A percentile compares a stretch with the other conserved stretches of the same genome.
Conservation (phyloP, 2,329 filamentous ascomycete genomes). For the Fusarium concolor region DNA sequence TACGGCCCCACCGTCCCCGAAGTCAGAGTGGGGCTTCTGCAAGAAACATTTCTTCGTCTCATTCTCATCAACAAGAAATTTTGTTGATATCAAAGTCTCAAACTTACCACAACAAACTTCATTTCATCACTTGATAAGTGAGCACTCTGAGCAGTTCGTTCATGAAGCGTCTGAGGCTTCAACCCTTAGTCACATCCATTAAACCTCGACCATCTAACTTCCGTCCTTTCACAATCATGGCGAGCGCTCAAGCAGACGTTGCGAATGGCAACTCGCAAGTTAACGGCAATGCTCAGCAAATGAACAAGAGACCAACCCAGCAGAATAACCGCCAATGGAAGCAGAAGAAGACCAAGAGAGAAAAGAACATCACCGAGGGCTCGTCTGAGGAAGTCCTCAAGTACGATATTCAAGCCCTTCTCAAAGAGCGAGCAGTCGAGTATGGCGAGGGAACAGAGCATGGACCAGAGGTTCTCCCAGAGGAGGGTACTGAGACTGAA, state of each 20-base stretch:
- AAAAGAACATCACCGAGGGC: constrained; percentile 70
- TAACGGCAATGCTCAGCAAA: no score
- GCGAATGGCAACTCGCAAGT: constrained; percentile 18
- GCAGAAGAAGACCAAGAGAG: constrained; percentile 67
- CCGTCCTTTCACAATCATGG: constrained; percentile 43
- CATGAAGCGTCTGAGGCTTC: constrained; percentile 41
- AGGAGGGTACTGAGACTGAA: constrained; percentile 79
- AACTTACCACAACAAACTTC: background rate
- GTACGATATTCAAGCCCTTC: constrained; percentile 69
- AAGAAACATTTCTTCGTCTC: constrained; percentile 42
- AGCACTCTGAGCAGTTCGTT: background rate
- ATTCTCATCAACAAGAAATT: constrained; percentile 24
- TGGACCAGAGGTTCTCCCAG: constrained; percentile 63
- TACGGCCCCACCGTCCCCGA: constrained; percentile 21
- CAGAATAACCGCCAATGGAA: constrained; percentile 48
- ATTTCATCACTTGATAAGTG: background rate
- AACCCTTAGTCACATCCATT: constrained; percentile 17
- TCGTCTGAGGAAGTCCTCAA: constrained; percentile 75
- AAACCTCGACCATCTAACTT: constrained; percentile 31
- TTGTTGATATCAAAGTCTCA: constrained; percentile 9
- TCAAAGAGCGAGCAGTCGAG: constrained; percentile 56
- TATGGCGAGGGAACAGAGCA: constrained; percentile 46
- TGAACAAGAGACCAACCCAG: constrained; percentile 44
- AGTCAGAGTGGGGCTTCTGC: constrained; percentile 32
- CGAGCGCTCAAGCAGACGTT: constrained; percentile 31